Conservation (phyloP, 768 basidiomycete genomes). For the Termitomyces sp. region DNA sequence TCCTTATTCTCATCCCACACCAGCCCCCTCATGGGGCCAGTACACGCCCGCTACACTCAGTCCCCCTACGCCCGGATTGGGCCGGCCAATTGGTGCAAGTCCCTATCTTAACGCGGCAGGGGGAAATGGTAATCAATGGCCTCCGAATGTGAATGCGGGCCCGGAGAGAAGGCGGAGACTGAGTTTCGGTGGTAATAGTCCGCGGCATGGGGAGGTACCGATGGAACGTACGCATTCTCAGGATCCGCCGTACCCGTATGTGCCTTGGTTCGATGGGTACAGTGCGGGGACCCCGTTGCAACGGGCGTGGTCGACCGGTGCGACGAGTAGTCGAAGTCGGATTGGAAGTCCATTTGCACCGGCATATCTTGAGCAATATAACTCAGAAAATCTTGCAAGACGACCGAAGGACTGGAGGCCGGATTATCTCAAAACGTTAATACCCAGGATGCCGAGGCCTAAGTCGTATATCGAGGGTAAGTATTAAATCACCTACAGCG, state of each 20-base stretch:
- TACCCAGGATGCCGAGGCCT: no score
- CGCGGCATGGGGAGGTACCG: no score
- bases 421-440: background rate
- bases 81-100: background rate
- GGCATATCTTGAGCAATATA: background rate
- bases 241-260: background rate
- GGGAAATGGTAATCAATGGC: background rate
- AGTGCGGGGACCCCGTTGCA: background rate
- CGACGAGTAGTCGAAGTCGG: background rate
- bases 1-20: background rate
- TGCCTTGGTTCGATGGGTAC: background rate
- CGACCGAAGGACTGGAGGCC: background rate
- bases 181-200: background rate
- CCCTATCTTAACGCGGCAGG: background rate
- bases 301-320: background rate
- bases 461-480: no score
- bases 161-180: background rate
- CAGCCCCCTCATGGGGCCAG: background rate
- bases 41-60: background rate
- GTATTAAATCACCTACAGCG: no score
- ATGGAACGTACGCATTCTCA: background rate
- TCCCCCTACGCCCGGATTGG: background rate
- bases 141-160: background rate
- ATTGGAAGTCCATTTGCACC: no score
- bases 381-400: background rate